Evolutionary conservation across 352 stramenopile species (phyloP), one percentile per base, ranked within the genome.

Genomic region (Globisporangium radiosum): DNA sequence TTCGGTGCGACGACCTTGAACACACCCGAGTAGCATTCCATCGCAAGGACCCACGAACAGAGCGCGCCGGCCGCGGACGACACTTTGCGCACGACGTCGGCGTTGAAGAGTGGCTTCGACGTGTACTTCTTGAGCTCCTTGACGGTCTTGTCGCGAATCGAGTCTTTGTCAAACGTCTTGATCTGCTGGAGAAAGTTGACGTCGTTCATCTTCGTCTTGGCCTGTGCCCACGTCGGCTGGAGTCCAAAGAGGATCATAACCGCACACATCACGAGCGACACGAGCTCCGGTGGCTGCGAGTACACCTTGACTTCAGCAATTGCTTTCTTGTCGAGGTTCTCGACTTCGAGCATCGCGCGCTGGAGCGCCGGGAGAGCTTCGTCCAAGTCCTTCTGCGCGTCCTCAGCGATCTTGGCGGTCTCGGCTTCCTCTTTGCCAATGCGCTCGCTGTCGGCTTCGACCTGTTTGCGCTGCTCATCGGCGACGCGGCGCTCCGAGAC

Each of bases 221-320:
- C 92, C 37, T 80, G 85, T 0, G 82, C 88, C 94, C 94, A 98
- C 42, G 96, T 96, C 1, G 92, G 92, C 15, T 76, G 78, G n/a
- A 96, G 70, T 2, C 90, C 87, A 62, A 98, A 97, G n/a, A 98
- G 73, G 45, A 97, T 97, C 91, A 98, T 98, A 47, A 98, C 93
- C n/a, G 88, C 94, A 47, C 89, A 93, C 81, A 98, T 92, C 0
- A 97, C 90, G 61, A 96, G 85, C 13, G 94, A 94, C 52, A 98
- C 95, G 8, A 90, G 69, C 58, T 92, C 80, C 0, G 95, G 93
- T 15, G 95, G 95, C 49, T 96, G 93, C 0, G 90, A 89, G 68
- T 98, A 98, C 9, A 96, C 88, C 70, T 98, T 98, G 5, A 98
- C 90, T 65, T 98, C 95, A 5, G 90, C 88, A 51, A 98, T 97